Base-by-base conservation (phyloP, 208 protist genomes). In the Dictyostelium gargantuum region DNA sequence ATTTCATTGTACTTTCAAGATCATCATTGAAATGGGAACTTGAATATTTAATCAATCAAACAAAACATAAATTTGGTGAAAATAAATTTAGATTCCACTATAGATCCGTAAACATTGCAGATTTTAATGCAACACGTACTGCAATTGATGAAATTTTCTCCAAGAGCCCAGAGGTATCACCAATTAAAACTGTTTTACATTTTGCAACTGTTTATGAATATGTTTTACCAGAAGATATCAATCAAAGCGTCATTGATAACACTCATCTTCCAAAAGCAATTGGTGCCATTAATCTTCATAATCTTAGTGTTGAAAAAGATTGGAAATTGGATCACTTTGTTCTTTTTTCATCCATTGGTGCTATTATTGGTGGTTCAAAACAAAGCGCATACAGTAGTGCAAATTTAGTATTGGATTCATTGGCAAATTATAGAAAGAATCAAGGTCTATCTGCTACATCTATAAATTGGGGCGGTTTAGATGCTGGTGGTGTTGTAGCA, bases 241-340 rank as follows among this genome's bases (percentile, higher is more conserved):
- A 32, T 8, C 48, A 70, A 68, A 6, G 32, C 0, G 46, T 44
- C 19, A 89, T 89, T 15, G 52, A 61, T n/a, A 35, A 29, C 19
- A 89, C 82, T 3, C 70, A 89, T 40, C 29, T 68, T 32, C 94
- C 94, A 58, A 95, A 95, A 54, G 73, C 82, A 46, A 26, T 84
- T 40, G 94, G 94, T 84, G 91, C 93, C 2, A n/a, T 74, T 23
- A 95, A 95, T 70, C 84, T 95, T 8, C 81, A 95, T 35, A 35
- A 54, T n/a, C 42, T 91, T 6, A 54, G 63, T 6, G 15, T 81
- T 19, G 63, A 77, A 74, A 17, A 66, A 1, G 42, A 75, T 52
- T 80, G 48, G 26, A 50, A 66, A 26, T 70, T 91, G 5, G 40
- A 91, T 13, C 77, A 91, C 13, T 77, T 93, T 32, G 32, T 95